A percentile compares a stretch with the other conserved stretches of the same genome.
These are phyloP conservation scores for Naganishia kalamii DNA, from an alignment of 768 basidiomycete genomes.

Conservation along the genomic window DNA sequence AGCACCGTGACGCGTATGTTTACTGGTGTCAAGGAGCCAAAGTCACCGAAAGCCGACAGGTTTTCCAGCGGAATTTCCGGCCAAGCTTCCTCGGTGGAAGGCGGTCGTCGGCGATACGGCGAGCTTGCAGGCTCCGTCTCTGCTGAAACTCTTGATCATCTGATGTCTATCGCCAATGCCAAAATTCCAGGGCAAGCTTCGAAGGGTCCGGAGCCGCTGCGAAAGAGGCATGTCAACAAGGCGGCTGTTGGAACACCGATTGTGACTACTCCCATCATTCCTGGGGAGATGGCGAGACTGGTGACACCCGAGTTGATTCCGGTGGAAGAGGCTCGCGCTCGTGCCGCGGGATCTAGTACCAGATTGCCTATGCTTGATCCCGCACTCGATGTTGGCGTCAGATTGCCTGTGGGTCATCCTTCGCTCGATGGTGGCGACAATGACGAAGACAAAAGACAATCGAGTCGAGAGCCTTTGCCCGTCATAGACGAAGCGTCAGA, in stretches of 20 bases:
- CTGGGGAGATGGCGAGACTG: background rate
- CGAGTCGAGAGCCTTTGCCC: background rate
- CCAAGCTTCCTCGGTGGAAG: background rate
- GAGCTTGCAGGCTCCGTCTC: background rate
- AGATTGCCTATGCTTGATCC: background rate
- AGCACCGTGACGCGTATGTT: background rate
- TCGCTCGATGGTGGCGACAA: background rate
- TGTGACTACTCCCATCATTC: background rate
- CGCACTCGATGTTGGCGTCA: no score
- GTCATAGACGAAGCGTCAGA: background rate
- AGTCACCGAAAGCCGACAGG: background rate
- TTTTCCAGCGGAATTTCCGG: background rate
- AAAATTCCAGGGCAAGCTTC: background rate
- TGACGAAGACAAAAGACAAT: background rate
- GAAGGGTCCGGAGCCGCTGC: background rate
- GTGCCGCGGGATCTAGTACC: background rate
- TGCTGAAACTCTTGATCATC: background rate
- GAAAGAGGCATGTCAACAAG: background rate
- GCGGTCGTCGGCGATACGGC: background rate
- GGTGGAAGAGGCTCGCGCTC: slow-evolving; percentile 5
- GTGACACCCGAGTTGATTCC: background rate
- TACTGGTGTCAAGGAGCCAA: background rate
- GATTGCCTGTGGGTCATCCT: background rate
- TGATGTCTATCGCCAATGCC: background rate
- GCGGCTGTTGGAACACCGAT: background rate